A percentile compares a stretch with the other conserved stretches of the same genome.
phyloP scores from a whole-genome alignment of 148 eudicot genomes.

The Rheum nobile region DNA sequence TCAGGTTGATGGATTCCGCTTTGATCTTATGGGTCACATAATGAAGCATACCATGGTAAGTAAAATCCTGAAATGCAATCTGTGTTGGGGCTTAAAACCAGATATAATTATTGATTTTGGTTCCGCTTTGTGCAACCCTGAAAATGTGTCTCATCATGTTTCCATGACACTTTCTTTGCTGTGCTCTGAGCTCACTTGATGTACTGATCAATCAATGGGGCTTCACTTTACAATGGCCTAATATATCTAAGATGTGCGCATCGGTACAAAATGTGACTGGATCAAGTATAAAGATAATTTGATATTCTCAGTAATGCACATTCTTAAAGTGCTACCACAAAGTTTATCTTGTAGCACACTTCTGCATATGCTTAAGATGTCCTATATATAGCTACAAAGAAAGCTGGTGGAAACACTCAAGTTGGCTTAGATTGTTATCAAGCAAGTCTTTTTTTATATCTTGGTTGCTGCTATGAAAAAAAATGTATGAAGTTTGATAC shows the following conservation, averaged over 20 bases:
- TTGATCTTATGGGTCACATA: slow-evolving; percentile 97
- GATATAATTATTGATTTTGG: background rate
- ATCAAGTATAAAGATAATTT: background rate
- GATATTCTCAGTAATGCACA: background rate
- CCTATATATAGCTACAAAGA: too few species aligned
- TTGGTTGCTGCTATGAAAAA: background rate
- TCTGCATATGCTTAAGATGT: too few species aligned
- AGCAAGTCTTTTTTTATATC: background rate
- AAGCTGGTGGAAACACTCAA: background rate
- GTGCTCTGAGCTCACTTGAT: background rate
- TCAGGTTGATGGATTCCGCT: slow-evolving; percentile 98
- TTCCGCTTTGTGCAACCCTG: background rate
- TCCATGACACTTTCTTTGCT: background rate
- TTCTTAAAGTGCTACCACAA: background rate
- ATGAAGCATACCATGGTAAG: slow-evolving; percentile 95
- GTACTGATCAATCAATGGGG: background rate
- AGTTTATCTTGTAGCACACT: background rate
- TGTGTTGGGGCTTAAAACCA: background rate
- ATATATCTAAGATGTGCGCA: too few species aligned
- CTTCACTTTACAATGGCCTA: background rate
- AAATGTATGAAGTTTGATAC: background rate
- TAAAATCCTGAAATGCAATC: background rate
- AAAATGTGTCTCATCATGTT: background rate
- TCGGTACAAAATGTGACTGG: background rate
- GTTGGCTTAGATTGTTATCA: background rate